Evolutionary conservation across 2,329 filamentous ascomycete genomes (phyloP), one percentile per base, ranked within the genome.

Genomic region (Uncinocarpus reesii): DNA sequence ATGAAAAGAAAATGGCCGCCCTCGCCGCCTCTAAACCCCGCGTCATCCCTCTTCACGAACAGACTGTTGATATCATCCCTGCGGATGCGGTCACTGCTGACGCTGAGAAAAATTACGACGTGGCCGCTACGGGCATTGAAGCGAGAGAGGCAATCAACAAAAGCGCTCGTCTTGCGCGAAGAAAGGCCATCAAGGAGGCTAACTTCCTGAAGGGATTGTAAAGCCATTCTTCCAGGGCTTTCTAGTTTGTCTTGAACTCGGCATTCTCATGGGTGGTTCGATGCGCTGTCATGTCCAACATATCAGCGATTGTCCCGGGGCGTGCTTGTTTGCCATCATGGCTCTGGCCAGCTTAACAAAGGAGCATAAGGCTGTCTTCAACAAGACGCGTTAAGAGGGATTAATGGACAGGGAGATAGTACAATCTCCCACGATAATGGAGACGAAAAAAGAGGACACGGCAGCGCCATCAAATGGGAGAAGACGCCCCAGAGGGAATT

Each of bases 151-250:
- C 70, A 52, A 64, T 73, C 23, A 71, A 63, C 11, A 68, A 66
- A 60, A 71, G 67, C 53, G 65, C 67, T 20, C 62, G 70, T 49
- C 61, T 62, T 13, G 69, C 69, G 4, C 66, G 70, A 52, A 63
- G 70, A 50, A 72, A 70, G 60, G 60, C 58, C 13, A 72, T 73
- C 46, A 62, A 68, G 52, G 69, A 73, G 52, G 62, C 61, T 32
- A 73, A 73, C 61, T 73, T 71, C 63, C 60, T 73, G 59, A 66
- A 67, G 47, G 68, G 69, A 21, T 61, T 73, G 58, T 72, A 65
- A 57, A n/a, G 24, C 15, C 16, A 2, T 31, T 29, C 28, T 3
- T 7, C 13, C 31, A 31, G 29, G n/a, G n/a, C 2, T 36, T 28
- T 18, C 31, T 16, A n/a, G n/a, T 2, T n/a, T 13, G 24, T 1